phyloP scores from a whole-genome alignment of 2,329 filamentous ascomycete genomes.

The Bisporella sp. region DNA sequence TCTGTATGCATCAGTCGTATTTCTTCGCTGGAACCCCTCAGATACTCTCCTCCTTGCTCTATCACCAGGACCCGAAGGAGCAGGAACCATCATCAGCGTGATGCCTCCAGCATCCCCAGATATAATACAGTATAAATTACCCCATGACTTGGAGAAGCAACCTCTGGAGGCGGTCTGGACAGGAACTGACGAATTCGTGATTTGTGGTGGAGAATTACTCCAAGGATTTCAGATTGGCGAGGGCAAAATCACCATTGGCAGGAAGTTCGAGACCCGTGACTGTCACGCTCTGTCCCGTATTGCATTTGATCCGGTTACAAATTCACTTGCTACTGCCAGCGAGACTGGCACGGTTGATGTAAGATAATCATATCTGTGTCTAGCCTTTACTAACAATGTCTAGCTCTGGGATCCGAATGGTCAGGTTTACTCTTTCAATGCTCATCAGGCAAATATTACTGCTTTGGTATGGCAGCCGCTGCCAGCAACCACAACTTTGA shows the following conservation, averaged over 20 bases:
- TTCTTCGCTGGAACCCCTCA: slow-evolving; percentile 53
- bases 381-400: slow-evolving; percentile 32
- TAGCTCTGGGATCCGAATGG: slow-evolving; percentile 36
- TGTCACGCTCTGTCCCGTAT: slow-evolving; percentile 49
- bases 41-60: slow-evolving; percentile 50
- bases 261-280: slow-evolving; percentile 45
- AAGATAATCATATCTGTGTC: slow-evolving; percentile 25
- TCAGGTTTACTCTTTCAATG: slow-evolving; percentile 47
- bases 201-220: slow-evolving; percentile 51
- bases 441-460: slow-evolving; percentile 52
- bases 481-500: slow-evolving; percentile 31
- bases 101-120: slow-evolving; percentile 28
- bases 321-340: slow-evolving; percentile 50
- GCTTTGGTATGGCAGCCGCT: slow-evolving; percentile 55
- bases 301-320: slow-evolving; percentile 47
- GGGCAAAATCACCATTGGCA: slow-evolving; percentile 35
- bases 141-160: slow-evolving; percentile 43
- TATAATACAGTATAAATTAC: slow-evolving; percentile 38
- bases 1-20: slow-evolving; percentile 54
- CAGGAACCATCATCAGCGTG: slow-evolving; percentile 48
- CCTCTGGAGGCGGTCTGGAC: slow-evolving; percentile 55
- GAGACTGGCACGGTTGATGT: slow-evolving; percentile 55
- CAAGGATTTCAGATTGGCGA: slow-evolving; percentile 41
- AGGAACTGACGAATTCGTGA: slow-evolving; percentile 48
- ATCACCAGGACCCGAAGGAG: slow-evolving; percentile 33